These are phyloP conservation scores for Hanseniaspora uvarum DNA, from an alignment of 1,139 yeast genomes.

Conservation along the genomic window DNA sequence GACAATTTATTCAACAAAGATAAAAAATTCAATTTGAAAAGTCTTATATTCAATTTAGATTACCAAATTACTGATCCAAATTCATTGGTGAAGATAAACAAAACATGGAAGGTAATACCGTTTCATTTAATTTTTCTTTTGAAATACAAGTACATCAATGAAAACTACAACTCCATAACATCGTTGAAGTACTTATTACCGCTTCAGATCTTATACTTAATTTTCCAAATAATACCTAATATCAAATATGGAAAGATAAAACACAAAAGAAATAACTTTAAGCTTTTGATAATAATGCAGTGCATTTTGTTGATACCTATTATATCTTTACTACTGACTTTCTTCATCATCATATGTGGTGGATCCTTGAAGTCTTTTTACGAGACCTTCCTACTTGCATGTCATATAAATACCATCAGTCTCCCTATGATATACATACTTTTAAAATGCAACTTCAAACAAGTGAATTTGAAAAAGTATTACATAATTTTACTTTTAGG, in stretches of 20 bases:
- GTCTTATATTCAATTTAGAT: slow-evolving; percentile 7
- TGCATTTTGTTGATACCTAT: slow-evolving; percentile 32
- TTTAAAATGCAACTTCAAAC: slow-evolving; percentile 48
- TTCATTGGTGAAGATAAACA: slow-evolving; percentile 29
- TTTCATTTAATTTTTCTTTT: slow-evolving; percentile 40
- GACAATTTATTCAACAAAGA: slow-evolving; percentile 1
- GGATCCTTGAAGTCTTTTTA: slow-evolving; percentile 58
- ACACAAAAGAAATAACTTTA: slow-evolving; percentile 23
- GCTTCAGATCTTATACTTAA: slow-evolving; percentile 26
- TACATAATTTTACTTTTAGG: slow-evolving; percentile 50
- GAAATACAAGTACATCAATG: slow-evolving; percentile 32
- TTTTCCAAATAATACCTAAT: slow-evolving; percentile 26
- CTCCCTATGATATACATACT: slow-evolving; percentile 52
- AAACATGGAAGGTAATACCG: slow-evolving; percentile 36
- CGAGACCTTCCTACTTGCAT: slow-evolving; percentile 57
- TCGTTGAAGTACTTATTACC: slow-evolving; percentile 27
- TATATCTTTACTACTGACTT: slow-evolving; percentile 45
- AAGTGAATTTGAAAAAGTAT: slow-evolving; percentile 37
- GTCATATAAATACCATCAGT: slow-evolving; percentile 54
- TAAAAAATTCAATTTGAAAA: slow-evolving; percentile 2
- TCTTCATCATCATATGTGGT: slow-evolving; percentile 59
- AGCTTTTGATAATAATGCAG: slow-evolving; percentile 35
- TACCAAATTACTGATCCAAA: slow-evolving; percentile 15
- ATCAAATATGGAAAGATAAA: slow-evolving; percentile 28
- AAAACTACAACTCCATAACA: slow-evolving; percentile 31